Evolutionary conservation across 2,329 filamentous ascomycete genomes (phyloP).

Genomic region (Metarhizium guizhouense): DNA sequence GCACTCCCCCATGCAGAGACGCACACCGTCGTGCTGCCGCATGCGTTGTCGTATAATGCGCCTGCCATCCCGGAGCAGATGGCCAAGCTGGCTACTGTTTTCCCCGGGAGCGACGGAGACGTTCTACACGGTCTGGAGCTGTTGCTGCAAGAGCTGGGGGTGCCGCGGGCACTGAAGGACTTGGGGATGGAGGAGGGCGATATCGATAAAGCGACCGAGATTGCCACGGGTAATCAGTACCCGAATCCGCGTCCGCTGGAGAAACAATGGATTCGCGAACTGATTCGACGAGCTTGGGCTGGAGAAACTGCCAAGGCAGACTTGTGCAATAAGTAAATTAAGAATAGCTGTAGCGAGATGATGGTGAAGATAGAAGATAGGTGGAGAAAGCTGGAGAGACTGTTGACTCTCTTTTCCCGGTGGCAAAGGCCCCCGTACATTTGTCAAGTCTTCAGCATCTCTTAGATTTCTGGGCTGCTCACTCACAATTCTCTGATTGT

Average conservation of each 20-base stretch:
- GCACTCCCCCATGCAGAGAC: slow-evolving; percentile 57
- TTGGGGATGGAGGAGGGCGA: slow-evolving; percentile 52
- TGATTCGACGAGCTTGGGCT: slow-evolving; percentile 51
- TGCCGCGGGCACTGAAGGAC: slow-evolving; percentile 42
- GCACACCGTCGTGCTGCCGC: slow-evolving; percentile 53
- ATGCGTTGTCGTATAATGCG: slow-evolving; percentile 54
- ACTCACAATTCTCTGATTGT: rapidly evolving
- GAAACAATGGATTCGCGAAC: slow-evolving; percentile 39
- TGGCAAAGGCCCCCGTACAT: too few relatives aligned
- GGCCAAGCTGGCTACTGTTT: slow-evolving; percentile 38
- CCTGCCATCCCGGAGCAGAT: slow-evolving; percentile 43
- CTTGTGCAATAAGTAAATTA: neutral
- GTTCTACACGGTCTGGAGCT: slow-evolving; percentile 48
- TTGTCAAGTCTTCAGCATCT: too few relatives aligned
- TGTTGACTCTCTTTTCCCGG: too few relatives aligned
- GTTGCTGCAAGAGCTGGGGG: slow-evolving; percentile 42
- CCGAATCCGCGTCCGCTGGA: slow-evolving; percentile 50
- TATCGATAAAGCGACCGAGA: slow-evolving; percentile 50
- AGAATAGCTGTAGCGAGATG: too few relatives aligned
- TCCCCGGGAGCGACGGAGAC: slow-evolving; percentile 50
- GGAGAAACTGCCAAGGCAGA: slow-evolving; percentile 41
- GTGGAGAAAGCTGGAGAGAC: too few relatives aligned
- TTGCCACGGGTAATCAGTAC: slow-evolving; percentile 49
- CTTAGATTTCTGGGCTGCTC: too few relatives aligned
- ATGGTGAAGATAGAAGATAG: too few relatives aligned